These are phyloP conservation scores for Cardamine chenopodiifolia DNA, from an alignment of 345 rosid species.

Conservation along the genomic window DNA sequence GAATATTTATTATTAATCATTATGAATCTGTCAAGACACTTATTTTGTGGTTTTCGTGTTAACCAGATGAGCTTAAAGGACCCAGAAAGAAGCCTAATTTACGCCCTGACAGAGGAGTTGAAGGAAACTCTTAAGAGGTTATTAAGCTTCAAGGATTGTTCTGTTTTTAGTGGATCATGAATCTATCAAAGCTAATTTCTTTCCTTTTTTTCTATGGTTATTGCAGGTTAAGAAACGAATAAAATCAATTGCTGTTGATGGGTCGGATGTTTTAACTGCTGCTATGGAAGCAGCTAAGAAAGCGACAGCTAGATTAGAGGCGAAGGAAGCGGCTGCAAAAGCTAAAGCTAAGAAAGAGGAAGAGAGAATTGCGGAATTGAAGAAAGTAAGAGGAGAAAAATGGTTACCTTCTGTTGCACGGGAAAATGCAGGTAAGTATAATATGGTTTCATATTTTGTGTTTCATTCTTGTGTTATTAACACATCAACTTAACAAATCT, in stretches of 20 bases:
- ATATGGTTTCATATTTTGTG: neutral
- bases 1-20: neutral
- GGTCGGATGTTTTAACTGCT: conserved; percentile 59
- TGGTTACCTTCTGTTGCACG: conserved; percentile 84
- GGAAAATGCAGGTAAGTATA: conserved; percentile 50
- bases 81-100: conserved; percentile 80
- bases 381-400: conserved; percentile 72
- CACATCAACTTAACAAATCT: conserved; percentile 12
- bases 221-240: conserved; percentile 64
- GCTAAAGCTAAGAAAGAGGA: conserved; percentile 80
- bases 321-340: conserved; percentile 63
- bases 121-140: conserved; percentile 76
- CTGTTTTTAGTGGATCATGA: neutral
- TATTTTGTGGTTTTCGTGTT: neutral
- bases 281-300: conserved; percentile 59
- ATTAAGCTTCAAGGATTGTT: conserved; percentile 1
- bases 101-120: conserved; percentile 52
- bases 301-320: conserved; percentile 62
- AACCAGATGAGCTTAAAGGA: conserved; percentile 62
- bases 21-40: neutral
- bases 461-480: conserved; percentile 5
- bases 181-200: neutral
- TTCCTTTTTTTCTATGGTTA: neutral
- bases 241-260: conserved; percentile 63
- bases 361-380: conserved; percentile 73